These are phyloP conservation scores for Cichorium intybus DNA, from an alignment of 140 eudicot genomes.

Conservation along the genomic window DNA sequence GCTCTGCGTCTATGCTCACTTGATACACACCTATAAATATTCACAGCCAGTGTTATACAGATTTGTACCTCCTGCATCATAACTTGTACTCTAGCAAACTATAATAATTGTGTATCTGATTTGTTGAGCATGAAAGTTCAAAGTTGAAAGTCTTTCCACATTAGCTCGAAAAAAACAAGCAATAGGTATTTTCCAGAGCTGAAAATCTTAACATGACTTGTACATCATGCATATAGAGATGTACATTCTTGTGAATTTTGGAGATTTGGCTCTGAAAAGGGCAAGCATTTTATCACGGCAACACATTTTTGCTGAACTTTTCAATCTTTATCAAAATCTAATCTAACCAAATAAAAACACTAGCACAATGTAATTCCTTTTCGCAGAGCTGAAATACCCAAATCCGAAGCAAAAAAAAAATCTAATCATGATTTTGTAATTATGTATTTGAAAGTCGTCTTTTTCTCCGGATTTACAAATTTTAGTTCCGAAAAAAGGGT, in stretches of 20 bases:
- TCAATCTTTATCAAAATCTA: slow-evolving; percentile 15
- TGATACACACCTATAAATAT: slow-evolving; percentile 63
- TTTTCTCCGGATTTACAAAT: background rate
- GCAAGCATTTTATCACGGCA: slow-evolving; percentile 16
- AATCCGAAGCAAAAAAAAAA: background rate
- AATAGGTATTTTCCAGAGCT: background rate
- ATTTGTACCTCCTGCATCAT: slow-evolving; percentile 16
- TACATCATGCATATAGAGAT: slow-evolving; percentile 22
- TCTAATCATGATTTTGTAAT: slow-evolving; percentile 6
- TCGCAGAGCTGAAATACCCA: background rate
- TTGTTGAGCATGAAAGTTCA: slow-evolving; percentile 3
- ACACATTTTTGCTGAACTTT: slow-evolving; percentile 13
- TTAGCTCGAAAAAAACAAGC: background rate
- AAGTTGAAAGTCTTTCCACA: too few relatives aligned
- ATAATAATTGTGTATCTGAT: background rate
- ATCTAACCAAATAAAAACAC: slow-evolving; percentile 9
- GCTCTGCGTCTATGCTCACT: slow-evolving; percentile 76
- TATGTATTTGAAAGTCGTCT: slow-evolving; percentile 2
- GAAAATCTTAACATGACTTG: slow-evolving; percentile 11
- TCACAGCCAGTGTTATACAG: background rate
- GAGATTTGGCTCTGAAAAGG: background rate
- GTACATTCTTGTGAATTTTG: background rate
- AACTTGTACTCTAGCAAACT: slow-evolving; percentile 7
- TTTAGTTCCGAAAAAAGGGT: slow-evolving; percentile 3
- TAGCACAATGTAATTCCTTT: background rate